Base-by-base conservation (phyloP, 768 basidiomycete genomes). In the Pseudohyphozyma bogoriensis region DNA sequence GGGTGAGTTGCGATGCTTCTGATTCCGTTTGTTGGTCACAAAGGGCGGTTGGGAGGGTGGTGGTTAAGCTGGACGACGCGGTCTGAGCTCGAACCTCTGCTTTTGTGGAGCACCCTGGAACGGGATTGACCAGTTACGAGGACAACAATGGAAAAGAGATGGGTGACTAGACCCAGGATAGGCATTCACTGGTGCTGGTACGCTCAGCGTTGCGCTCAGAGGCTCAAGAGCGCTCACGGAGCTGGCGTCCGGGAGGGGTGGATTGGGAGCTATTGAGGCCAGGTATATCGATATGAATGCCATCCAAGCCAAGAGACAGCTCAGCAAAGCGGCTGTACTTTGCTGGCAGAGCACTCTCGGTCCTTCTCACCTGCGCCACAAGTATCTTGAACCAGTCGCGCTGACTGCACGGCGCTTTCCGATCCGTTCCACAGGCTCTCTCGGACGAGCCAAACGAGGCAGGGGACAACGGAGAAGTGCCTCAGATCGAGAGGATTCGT, bases 401-500 rank as follows among this genome's bases (percentile, higher is more conserved):
- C 15, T 32, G 9, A 28, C 47, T 12, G 15, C 31, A 8, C 12
- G 8, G 12, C 10, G 12, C 24, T 28, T 15, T 15, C 3, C 13
- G 16, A 15, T 7, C 22, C 11, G 20, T 15, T 18, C 10, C 33
- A 24, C 50, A 51, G 50, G 50, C 50, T 3, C 33, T 51, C 9
- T 33, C 50, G 10, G 50, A 51, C n/a, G 50, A 51, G 16, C 50
- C 50, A 3, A 36, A 12, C 32, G 50, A 51, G n/a, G 29, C 18
- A 20, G n/a, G n/a, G n/a, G n/a, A n/a, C n/a, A 18, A 24, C 11
- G 32, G 32, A 20, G 50, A 51, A 20, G 33, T n/a, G 11, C 22
- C 32, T 4, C 33, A 24, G 1, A 42, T 58, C 5, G 64, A 66
- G 26, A 56, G 58, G 55, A 69, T 92, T 9, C 83, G 86, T 53